These are phyloP conservation scores for Xylariaceae sp. DNA, from an alignment of 2,329 filamentous ascomycete species.

Conservation along the genomic window DNA sequence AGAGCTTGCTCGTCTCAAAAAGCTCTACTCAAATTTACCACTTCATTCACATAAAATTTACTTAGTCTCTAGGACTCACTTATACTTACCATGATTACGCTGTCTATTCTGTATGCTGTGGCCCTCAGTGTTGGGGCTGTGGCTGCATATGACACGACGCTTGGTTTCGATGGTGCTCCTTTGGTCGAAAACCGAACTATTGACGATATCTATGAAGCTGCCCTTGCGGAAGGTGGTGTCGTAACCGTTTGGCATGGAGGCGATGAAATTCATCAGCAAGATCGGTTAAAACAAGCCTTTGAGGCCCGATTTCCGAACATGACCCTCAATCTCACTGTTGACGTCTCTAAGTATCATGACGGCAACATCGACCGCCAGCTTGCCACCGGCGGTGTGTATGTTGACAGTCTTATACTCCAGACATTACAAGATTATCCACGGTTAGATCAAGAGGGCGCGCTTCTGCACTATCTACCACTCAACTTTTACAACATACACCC, in stretches of 20 bases:
- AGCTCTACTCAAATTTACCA: no score
- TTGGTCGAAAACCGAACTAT: constrained; percentile 19
- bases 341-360: constrained; percentile 22
- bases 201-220: constrained; percentile 23
- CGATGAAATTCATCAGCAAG: constrained; percentile 19
- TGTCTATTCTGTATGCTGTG: no score
- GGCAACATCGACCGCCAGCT: constrained; percentile 23
- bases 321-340: constrained; percentile 21
- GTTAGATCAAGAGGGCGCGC: constrained; percentile 18
- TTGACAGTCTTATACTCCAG: constrained; percentile 20
- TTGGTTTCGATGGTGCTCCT: constrained; percentile 15
- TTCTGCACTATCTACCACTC: constrained; percentile 17
- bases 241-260: constrained; percentile 20
- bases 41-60: no score
- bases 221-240: constrained; percentile 18
- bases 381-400: constrained; percentile 14
- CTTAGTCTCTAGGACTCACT: no score
- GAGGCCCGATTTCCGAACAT: constrained; percentile 20
- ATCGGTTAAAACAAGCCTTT: constrained; percentile 14
- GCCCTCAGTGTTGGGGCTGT: no score
- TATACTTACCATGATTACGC: no score
- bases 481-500: constrained; percentile 11
- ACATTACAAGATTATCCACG: constrained; percentile 21
- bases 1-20: no score
- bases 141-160: no score